Evolutionary conservation across 495 filamentous ascomycete genomes (phyloP).

Genomic region (Emericellopsis terricola): DNA sequence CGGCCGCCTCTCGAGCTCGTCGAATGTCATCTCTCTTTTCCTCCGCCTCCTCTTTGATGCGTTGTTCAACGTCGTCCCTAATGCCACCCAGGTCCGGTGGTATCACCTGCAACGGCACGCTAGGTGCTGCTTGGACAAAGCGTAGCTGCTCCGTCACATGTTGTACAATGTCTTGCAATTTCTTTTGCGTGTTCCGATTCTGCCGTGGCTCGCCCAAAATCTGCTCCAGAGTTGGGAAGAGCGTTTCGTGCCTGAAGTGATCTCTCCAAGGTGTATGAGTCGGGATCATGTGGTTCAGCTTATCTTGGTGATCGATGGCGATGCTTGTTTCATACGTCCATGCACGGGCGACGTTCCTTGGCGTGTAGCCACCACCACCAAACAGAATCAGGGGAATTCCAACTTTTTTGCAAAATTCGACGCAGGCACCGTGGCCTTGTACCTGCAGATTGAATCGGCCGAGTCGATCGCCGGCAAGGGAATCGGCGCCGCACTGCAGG

Average conservation of each 20-base stretch:
- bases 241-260: slow-evolving; percentile 68
- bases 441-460: slow-evolving; percentile 96
- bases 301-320: slow-evolving; percentile 54
- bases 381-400: slow-evolving; percentile 70
- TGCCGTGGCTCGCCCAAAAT: slow-evolving; percentile 37
- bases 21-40: slow-evolving; percentile 34
- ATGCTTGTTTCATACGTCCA: slow-evolving; percentile 95
- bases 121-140: slow-evolving; percentile 70
- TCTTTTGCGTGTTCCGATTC: slow-evolving; percentile 63
- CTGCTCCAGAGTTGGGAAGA: slow-evolving; percentile 60
- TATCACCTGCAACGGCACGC: slow-evolving; percentile 68
- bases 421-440: slow-evolving; percentile 77
- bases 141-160: slow-evolving; percentile 70
- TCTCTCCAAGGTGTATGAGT: slow-evolving; percentile 55
- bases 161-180: slow-evolving; percentile 53
- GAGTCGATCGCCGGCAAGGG: slow-evolving; percentile 78
- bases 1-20: slow-evolving; percentile 20
- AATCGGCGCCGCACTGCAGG: slow-evolving; percentile 92
- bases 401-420: slow-evolving; percentile 66
- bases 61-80: slow-evolving; percentile 62
- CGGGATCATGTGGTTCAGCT: slow-evolving; percentile 56
- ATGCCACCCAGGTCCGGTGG: slow-evolving; percentile 59
- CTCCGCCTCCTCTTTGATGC: slow-evolving; percentile 53
- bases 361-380: slow-evolving; percentile 94
- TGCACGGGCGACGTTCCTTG: slow-evolving; percentile 83